Evolutionary conservation across 2,329 filamentous ascomycete species (phyloP).

Genomic region (Neofusicoccum cordaticola): DNA sequence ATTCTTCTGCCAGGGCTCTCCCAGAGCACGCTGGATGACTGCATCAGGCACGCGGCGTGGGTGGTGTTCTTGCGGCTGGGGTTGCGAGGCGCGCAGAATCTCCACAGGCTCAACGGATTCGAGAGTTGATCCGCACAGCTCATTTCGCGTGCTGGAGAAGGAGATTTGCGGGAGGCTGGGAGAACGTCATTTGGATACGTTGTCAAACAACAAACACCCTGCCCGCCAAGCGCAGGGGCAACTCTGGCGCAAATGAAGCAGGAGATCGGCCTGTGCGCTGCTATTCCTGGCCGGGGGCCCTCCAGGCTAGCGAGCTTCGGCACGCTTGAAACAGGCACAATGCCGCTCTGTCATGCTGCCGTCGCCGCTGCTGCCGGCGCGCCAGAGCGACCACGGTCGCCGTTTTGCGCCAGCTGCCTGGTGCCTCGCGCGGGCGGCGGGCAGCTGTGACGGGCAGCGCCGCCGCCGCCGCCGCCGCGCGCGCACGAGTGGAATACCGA

Average conservation of each 20-base stretch:
- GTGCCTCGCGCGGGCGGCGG: background rate
- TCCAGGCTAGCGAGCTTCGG: slow-evolving; percentile 10
- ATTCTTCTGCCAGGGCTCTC: background rate
- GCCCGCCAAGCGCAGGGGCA: slow-evolving; percentile 13
- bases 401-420: background rate
- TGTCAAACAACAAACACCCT: slow-evolving; percentile 13
- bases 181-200: slow-evolving; percentile 15
- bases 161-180: slow-evolving; percentile 16
- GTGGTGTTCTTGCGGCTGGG: background rate
- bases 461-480: background rate
- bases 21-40: background rate
- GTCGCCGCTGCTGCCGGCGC: background rate
- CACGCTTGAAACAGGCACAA: slow-evolving; percentile 13
- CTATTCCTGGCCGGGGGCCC: slow-evolving; percentile 6
- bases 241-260: slow-evolving; percentile 14
- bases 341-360: slow-evolving; percentile 3
- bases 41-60: background rate
- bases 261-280: slow-evolving; percentile 5
- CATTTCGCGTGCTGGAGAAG: slow-evolving; percentile 15
- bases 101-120: slow-evolving; percentile 6
- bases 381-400: background rate
- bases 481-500: background rate
- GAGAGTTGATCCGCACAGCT: slow-evolving; percentile 7
- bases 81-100: slow-evolving; percentile 1
- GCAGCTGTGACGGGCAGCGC: background rate